Evolutionary conservation across 352 stramenopile species (phyloP).

Genomic region (Globisporangium acanthophoron): DNA sequence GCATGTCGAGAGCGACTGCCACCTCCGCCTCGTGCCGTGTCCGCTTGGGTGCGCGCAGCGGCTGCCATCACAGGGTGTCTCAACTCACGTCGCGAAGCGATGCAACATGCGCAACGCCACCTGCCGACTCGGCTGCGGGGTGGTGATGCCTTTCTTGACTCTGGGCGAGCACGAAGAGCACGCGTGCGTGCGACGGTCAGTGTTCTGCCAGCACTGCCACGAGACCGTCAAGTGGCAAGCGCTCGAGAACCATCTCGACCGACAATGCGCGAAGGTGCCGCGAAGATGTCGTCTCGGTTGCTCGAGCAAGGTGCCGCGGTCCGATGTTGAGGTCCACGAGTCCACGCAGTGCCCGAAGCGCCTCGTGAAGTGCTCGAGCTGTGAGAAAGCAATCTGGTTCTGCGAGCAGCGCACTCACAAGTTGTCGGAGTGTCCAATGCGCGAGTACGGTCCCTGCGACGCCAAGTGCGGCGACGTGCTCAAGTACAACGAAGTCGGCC

Average conservation of each 20-base stretch:
- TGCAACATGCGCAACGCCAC: conserved; percentile 55
- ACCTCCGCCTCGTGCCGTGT: conserved; percentile 46
- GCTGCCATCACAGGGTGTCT: conserved; percentile 28
- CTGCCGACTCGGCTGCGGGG: conserved; percentile 56
- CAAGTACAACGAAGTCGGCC: conserved; percentile 40
- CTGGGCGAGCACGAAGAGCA: conserved; percentile 52
- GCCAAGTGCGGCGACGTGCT: conserved; percentile 35
- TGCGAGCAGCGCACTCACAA: conserved; percentile 36
- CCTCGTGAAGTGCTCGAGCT: conserved; percentile 49
- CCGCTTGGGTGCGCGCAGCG: conserved; percentile 61
- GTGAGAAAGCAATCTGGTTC: conserved; percentile 36
- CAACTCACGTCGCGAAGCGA: conserved; percentile 38
- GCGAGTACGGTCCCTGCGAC: conserved; percentile 43
- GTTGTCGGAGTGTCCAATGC: conserved; percentile 43
- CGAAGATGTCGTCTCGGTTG: conserved; percentile 56
- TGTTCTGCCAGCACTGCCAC: conserved; percentile 58
- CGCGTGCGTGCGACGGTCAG: conserved; percentile 31
- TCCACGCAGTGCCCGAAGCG: conserved; percentile 45
- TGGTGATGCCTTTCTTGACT: conserved; percentile 33
- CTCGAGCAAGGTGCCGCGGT: conserved; percentile 15
- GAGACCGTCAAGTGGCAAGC: conserved; percentile 16
- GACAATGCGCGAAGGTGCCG: conserved; percentile 26
- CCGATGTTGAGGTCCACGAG: conserved; percentile 31
- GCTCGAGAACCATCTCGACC: conserved; percentile 30
- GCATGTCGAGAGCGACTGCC: conserved; percentile 38